Base-by-base conservation (phyloP, 768 basidiomycete genomes). In the Tubosaeta sp. region DNA sequence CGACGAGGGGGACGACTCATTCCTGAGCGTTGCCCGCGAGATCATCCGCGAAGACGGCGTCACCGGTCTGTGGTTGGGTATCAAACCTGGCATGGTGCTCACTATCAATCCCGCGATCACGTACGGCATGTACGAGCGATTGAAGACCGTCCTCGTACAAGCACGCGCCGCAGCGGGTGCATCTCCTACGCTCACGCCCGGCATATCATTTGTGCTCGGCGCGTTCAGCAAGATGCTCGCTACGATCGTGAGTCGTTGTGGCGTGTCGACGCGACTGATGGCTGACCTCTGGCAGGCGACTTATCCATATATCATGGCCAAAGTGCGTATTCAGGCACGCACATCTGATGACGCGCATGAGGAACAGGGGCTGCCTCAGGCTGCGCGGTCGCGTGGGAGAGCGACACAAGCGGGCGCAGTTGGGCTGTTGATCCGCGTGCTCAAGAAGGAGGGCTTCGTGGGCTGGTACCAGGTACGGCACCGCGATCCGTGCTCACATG, bases 91-190 rank as follows among this genome's bases (percentile, higher is more conserved):
- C 35, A 71, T 99, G 57, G 92, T 97, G n/a, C 78, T 99, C 30
- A 98, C 95, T 30, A 84, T 94, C 47, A 98, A 98, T 69, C 95
- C 96, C 5, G 93, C 95, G 21, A 97, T 99, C 68, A 99, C 95
- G 1, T 97, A 95, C 63, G 96, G 96, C 44, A 76, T 86, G 35
- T 98, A 90, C 64, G 95, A 98, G 72, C 81, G 96, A 38, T 76
- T 97, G 49, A 97, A 97, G 73, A 79, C 76, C 39, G 55, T 89
- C 3, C 66, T 91, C 30, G 69, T 92, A 19, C 69, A 83, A 31
- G 82, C 83, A 6, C 72, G 75, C 62, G 68, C 73, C 10, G 71
- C 68, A 29, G 72, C 74, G 9, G 75, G 72, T 3, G 60, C 71
- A 1, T 67, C 63, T 7, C 71, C 70, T 3, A 94, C 90, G 63